phyloP scores from a whole-genome alignment of 2,329 filamentous ascomycete genomes.

The Neofusicoccum cordaticola region DNA sequence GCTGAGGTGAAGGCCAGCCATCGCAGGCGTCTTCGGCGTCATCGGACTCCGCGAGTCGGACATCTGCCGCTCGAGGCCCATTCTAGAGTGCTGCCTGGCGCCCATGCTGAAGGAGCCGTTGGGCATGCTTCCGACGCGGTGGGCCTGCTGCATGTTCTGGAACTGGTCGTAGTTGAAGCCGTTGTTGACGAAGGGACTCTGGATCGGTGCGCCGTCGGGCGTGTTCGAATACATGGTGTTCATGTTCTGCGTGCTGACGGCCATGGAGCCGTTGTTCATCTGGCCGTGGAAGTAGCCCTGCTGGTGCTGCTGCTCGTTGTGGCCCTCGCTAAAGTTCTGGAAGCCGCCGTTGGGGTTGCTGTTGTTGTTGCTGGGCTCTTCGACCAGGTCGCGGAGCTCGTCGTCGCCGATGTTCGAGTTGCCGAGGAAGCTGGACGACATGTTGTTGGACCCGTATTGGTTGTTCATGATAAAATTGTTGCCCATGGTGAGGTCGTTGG shows the following conservation, averaged over 20 bases:
- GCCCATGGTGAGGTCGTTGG: constrained; percentile 76
- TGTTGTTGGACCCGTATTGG: constrained; percentile 57
- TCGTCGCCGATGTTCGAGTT: constrained; percentile 82
- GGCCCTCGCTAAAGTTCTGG: constrained; percentile 56
- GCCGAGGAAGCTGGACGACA: constrained; percentile 71
- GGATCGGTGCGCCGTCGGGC: constrained; percentile 85
- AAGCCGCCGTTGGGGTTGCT: constrained; percentile 29
- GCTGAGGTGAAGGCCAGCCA: constrained; percentile 69
- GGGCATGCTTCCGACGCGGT: constrained; percentile 27
- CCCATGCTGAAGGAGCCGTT: constrained; percentile 34
- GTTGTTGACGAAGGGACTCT: constrained; percentile 77
- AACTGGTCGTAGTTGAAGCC: constrained; percentile 73
- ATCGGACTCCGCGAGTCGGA: constrained; percentile 76
- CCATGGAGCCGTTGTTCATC: constrained; percentile 37
- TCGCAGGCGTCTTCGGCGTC: constrained; percentile 79
- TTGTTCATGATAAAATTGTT: constrained; percentile 55
- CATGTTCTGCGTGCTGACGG: constrained; percentile 55
- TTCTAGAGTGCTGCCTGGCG: constrained; percentile 28
- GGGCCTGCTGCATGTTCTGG: constrained; percentile 24
- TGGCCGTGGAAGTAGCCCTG: constrained; percentile 46
- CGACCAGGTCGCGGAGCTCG: constrained; percentile 74
- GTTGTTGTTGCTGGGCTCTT: constrained; percentile 32
- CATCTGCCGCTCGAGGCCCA: constrained; percentile 53
- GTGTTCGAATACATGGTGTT: constrained; percentile 81
- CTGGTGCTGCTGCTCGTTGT: constrained; percentile 54